Evolutionary conservation across 2,329 filamentous ascomycete species (phyloP).

Genomic region (Aplosporella prunicola): DNA sequence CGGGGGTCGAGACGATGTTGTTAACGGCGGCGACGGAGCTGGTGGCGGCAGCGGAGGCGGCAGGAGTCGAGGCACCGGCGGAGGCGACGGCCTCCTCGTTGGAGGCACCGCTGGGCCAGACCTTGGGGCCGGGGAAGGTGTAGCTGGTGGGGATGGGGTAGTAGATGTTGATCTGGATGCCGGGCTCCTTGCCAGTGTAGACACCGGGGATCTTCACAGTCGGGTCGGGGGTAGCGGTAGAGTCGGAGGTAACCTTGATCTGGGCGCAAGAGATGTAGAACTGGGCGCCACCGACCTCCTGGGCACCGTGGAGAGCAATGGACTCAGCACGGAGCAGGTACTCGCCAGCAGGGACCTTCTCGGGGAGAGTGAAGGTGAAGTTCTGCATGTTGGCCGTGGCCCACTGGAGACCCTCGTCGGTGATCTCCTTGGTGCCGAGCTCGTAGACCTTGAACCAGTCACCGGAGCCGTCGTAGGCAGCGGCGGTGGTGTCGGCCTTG

Average conservation of each 20-base stretch:
- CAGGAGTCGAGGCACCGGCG: not conserved
- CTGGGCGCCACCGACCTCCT: constrained; percentile 18
- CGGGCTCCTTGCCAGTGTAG: constrained; percentile 39
- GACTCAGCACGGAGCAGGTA: constrained; percentile 29
- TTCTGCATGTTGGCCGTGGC: constrained; percentile 26
- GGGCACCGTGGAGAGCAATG: constrained; percentile 22
- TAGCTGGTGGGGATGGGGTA: constrained; percentile 26
- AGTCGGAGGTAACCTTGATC: constrained; percentile 36
- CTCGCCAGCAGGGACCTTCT: constrained; percentile 31
- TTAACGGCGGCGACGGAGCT: not conserved
- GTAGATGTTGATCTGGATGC: constrained; percentile 39
- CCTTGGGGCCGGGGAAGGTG: constrained; percentile 22
- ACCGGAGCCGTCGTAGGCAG: constrained; percentile 58
- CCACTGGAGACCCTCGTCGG: constrained; percentile 29
- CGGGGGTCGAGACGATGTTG: not conserved
- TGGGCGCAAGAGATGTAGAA: constrained; percentile 32
- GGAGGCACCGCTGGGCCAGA: constrained; percentile 15
- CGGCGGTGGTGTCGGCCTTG: constrained; percentile 53
- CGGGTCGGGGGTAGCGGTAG: constrained; percentile 34
- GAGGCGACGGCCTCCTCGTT: not conserved
- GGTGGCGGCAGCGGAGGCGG: not conserved
- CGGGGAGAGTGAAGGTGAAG: constrained; percentile 31
- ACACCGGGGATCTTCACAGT: constrained; percentile 40
- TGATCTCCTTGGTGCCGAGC: constrained; percentile 20
- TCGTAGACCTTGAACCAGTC: constrained; percentile 29